These are phyloP conservation scores for Torrubiellomyces zombiae DNA, from an alignment of 2,329 filamentous ascomycete genomes.

Conservation along the genomic window DNA sequence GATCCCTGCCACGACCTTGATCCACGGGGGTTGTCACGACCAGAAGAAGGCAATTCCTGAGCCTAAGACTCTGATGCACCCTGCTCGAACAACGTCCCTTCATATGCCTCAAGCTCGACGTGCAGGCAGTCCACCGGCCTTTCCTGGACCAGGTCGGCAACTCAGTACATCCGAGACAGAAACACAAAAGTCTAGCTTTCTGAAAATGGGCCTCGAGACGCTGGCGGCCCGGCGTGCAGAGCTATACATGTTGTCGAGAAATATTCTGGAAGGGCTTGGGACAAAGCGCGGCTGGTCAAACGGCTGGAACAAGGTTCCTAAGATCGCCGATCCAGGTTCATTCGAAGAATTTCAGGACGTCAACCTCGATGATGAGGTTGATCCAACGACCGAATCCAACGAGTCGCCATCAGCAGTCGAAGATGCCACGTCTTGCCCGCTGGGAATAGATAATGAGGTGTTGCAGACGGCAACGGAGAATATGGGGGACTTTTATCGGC, in stretches of 20 bases:
- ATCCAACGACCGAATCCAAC: conserved; percentile 7
- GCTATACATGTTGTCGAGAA: conserved; percentile 62
- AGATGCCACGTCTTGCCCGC: conserved; percentile 10
- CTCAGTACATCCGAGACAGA: conserved; percentile 22
- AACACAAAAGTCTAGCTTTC: conserved; percentile 26
- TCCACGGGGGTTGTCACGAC: conserved; percentile 31
- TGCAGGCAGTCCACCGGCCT: conserved; percentile 32
- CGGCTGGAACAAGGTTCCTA: conserved; percentile 50
- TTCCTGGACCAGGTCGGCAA: conserved; percentile 29
- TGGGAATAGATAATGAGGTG: conserved; percentile 26
- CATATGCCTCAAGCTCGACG: conserved; percentile 21
- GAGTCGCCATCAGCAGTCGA: too few species aligned
- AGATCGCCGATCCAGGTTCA: conserved; percentile 27
- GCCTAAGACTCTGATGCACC: conserved; percentile 55
- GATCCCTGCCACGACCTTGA: conserved; percentile 43
- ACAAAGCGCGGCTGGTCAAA: conserved; percentile 57
- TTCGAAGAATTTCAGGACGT: conserved; percentile 39
- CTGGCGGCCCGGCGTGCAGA: conserved; percentile 72
- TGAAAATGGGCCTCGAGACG: conserved; percentile 57
- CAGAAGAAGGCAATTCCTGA: conserved; percentile 47
- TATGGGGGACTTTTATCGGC: conserved; percentile 44
- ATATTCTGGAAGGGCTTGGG: conserved; percentile 60
- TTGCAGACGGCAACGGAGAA: conserved; percentile 45
- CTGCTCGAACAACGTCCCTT: conserved; percentile 46
- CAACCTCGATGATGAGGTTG: conserved; percentile 28